Evolutionary conservation across 768 basidiomycete genomes (phyloP).

Genomic region (Rhodotorula toruloides): DNA sequence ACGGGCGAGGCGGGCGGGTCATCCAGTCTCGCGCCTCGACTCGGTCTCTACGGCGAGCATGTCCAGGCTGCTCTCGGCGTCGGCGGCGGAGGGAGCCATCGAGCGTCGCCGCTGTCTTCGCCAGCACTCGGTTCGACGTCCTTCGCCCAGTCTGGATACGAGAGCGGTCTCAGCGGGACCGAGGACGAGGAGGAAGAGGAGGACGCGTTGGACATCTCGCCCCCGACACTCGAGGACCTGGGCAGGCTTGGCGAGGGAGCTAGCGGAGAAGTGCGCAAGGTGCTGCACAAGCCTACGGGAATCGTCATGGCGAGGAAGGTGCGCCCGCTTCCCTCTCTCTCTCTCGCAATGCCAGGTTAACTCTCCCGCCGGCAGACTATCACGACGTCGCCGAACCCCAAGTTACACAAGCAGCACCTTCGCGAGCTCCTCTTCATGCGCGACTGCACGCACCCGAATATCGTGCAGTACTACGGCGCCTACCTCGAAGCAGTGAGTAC

Average conservation of each 20-base stretch:
- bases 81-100: too few species aligned
- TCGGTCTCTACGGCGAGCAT: conserved; percentile 20
- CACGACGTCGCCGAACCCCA: conserved; percentile 83
- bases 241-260: conserved; percentile 85
- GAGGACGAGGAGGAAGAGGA: conserved; percentile 8
- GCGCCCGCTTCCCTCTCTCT: conserved; percentile 16
- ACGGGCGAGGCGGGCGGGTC: not conserved
- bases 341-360: too few species aligned
- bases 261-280: conserved; percentile 92
- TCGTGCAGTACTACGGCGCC: conserved; percentile 85
- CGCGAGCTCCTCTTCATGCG: conserved; percentile 88
- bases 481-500: conserved; percentile 50
- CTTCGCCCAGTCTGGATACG: not conserved
- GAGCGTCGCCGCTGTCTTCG: too few species aligned
- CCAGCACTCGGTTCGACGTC: too few species aligned
- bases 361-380: conserved; percentile 54
- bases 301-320: conserved; percentile 83
- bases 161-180: conserved; percentile 10
- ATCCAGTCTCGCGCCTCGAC: too few species aligned
- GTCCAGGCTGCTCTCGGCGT: not conserved
- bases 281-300: conserved; percentile 72
- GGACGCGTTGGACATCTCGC: conserved; percentile 28
- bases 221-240: conserved; percentile 62
- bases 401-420: conserved; percentile 66
- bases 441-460: conserved; percentile 74